Base-by-base conservation (phyloP, 1,139 yeast genomes). In the Ashbya aceris region DNA sequence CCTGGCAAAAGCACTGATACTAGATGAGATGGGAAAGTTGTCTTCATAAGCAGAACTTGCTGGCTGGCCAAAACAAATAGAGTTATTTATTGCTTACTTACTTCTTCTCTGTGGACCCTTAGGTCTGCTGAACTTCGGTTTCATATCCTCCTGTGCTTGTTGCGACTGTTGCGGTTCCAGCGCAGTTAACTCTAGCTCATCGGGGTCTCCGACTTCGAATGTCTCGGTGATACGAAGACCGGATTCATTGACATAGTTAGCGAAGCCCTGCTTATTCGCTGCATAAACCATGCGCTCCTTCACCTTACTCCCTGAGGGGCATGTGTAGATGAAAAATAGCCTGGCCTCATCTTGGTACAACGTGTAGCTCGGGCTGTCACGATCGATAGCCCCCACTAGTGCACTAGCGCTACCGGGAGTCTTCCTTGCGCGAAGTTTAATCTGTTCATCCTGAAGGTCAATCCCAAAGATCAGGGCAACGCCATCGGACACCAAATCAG, bases 271-370 rank as follows among this genome's bases (percentile, higher is more conserved):
- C 55, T 87, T 82, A 48, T 80, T 81, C 2, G 95, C 75, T 1
- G 97, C 97, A 57, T 86, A 87, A 38, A 89, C 63, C 97, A 91
- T 91, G 52, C 97, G 74, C 43, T 87, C 94, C 61, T 82, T 83
- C 38, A 91, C 93, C 60, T 80, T 80, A 26, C 96, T 83, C 1
- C 91, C 87, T 0, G 93, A 77, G 2, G 98, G 97, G 61, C 96
- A 89, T 6, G 91, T 74, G 58, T 86, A 86, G 32, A 89, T 76
- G 60, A 91, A 86, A 29, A 54, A 60, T 38, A 55, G 49, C 27
- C 53, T 54, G 2, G 46, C 53, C 3, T 52, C 44, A 8, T 17
- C 34, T n/a, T 38, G 27, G 57, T 72, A 76, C 17, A 89, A 54
- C 29, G 79, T 76, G 58, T 79, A 89, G 44, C 76, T 77, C n/a